These are phyloP conservation scores for Pseudisothecium myosuroides DNA, from an alignment of 225 moss, liverwort and hornwort genomes.

Conservation along the genomic window DNA sequence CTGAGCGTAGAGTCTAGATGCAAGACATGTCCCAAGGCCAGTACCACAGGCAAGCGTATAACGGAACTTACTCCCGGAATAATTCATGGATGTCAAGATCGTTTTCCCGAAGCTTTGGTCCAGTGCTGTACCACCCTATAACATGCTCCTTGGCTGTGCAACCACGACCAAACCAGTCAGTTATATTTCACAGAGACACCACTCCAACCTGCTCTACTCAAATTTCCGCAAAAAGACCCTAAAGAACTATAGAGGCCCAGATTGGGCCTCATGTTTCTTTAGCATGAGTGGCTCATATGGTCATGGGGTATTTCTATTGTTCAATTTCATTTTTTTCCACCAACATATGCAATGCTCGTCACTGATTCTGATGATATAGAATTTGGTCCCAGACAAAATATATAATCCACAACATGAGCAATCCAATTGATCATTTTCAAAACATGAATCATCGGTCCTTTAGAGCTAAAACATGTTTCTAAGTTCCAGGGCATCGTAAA, in stretches of 20 bases:
- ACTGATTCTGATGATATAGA: background rate
- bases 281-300: background rate
- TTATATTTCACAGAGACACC: background rate
- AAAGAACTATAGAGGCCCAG: background rate
- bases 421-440: background rate
- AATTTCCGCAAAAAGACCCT: background rate
- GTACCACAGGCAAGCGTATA: background rate
- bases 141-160: conserved; percentile 27
- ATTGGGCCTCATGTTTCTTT: background rate
- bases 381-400: background rate
- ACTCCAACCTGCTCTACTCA: background rate
- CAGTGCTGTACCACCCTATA: conserved; percentile 84
- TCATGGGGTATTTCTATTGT: background rate
- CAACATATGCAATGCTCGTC: background rate
- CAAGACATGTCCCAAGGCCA: background rate
- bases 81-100: conserved; percentile 70
- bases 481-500: background rate
- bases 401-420: background rate
- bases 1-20: background rate
- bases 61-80: conserved; percentile 23
- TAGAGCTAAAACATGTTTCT: background rate
- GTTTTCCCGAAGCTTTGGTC: conserved; percentile 92
- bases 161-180: background rate
- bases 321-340: background rate
- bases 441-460: background rate